phyloP scores from a whole-genome alignment of 331 rosid species.

The Pyracantha coccinea region DNA sequence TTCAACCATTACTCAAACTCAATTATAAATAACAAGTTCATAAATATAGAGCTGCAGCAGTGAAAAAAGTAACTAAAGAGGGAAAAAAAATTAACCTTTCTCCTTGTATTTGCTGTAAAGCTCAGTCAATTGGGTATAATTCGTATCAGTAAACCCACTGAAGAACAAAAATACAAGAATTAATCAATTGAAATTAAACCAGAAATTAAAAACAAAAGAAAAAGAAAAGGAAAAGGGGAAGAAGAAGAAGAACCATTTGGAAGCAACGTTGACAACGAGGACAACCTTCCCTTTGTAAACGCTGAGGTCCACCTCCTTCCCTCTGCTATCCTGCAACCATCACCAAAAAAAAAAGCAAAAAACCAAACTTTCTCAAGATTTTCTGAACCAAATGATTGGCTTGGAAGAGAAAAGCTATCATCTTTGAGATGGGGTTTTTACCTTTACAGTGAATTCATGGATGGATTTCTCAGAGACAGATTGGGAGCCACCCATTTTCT shows the following conservation, averaged over 20 bases:
- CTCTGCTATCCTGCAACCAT: conserved; percentile 52
- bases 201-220: background rate
- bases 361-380: background rate
- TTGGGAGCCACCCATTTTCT: conserved; percentile 65
- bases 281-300: conserved; percentile 70
- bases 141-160: conserved; percentile 70
- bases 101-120: conserved; percentile 56
- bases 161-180: background rate
- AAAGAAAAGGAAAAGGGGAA: background rate
- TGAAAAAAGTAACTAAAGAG: background rate
- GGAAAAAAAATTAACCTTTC: conserved; percentile 31
- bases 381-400: background rate
- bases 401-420: background rate
- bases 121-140: conserved; percentile 78
- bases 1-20: background rate
- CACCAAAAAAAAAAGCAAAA: background rate
- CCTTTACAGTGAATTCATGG: conserved; percentile 87
- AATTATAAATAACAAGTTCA: background rate
- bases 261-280: conserved; percentile 86
- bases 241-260: conserved; percentile 61
- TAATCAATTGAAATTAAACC: background rate
- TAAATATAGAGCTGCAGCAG: background rate
- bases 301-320: conserved; percentile 65
- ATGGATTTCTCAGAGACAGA: conserved; percentile 51
- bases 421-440: background rate